A percentile compares a stretch with the other conserved stretches of the same genome.
Conservation (phyloP, 305 asterid species). For the Fraxinus sp. region DNA sequence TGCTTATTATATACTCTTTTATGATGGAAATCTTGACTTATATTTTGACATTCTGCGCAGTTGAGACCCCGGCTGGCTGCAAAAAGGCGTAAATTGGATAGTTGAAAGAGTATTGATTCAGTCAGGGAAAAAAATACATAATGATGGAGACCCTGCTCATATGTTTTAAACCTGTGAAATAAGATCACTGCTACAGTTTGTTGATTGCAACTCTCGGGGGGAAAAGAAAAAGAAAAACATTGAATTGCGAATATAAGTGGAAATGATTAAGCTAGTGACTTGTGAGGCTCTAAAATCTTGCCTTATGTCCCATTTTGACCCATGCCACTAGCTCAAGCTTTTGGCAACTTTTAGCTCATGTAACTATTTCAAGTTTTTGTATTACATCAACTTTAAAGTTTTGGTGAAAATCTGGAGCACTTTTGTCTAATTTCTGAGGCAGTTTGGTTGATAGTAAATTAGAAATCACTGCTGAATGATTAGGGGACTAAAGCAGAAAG, state of each 20-base stretch:
- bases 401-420: neutral
- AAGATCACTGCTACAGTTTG: neutral
- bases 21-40: neutral
- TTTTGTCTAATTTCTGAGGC: neutral
- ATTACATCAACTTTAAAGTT: neutral
- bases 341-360: neutral
- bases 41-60: constrained; percentile 34
- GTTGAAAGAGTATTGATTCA: constrained; percentile 32
- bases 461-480: neutral
- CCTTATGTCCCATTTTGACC: neutral
- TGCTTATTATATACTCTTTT: neutral
- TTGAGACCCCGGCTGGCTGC: constrained; percentile 50
- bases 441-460: neutral
- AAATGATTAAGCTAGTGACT: neutral
- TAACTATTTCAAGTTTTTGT: neutral
- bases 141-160: neutral
- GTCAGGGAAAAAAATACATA: neutral
- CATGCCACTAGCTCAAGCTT: neutral
- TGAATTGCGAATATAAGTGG: neutral
- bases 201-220: neutral
- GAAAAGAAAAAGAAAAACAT: neutral
- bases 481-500: neutral
- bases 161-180: neutral
- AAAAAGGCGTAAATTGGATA: constrained; percentile 41
- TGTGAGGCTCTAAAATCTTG: neutral